A percentile compares a stretch with the other conserved stretches of the same genome.
phyloP scores from a whole-genome alignment of 2,329 filamentous ascomycete genomes.

The Aspergillus alliaceus region DNA sequence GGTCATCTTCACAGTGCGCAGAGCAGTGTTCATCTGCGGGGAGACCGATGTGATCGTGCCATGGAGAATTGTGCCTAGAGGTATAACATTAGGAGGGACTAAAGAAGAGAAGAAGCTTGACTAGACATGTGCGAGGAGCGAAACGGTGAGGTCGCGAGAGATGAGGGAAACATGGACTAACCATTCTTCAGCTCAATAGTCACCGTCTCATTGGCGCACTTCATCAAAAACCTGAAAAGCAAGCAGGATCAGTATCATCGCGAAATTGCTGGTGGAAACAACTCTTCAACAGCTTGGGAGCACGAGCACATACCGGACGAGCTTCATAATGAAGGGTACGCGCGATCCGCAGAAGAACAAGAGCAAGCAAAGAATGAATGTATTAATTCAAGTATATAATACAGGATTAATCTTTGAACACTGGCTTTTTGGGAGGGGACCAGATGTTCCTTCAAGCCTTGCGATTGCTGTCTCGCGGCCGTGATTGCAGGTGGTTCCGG shows the following conservation, averaged over 20 bases:
- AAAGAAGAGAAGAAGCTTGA: not conserved
- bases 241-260: not conserved
- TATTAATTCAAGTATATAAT: not conserved
- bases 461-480: not conserved
- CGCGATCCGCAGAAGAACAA: not conserved
- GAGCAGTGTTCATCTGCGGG: constrained; percentile 96
- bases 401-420: not conserved
- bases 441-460: not conserved
- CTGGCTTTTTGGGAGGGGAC: not conserved
- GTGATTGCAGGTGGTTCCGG: not conserved
- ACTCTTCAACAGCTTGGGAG: constrained; percentile 9
- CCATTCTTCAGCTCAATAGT: constrained; percentile 99
- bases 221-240: constrained; percentile 88
- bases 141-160: not conserved
- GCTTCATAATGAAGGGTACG: constrained; percentile 71
- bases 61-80: constrained; percentile 83
- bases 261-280: not conserved
- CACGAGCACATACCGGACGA: constrained; percentile 82
- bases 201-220: constrained; percentile 97
- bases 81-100: not conserved
- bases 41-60: constrained; percentile 96
- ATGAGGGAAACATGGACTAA: constrained; percentile 40
- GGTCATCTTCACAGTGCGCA: constrained; percentile 97
- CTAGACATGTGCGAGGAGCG: not conserved
- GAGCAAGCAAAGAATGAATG: not conserved